Base-by-base conservation (phyloP, 2,329 filamentous ascomycete genomes). In the Fusarium goolgardi region DNA sequence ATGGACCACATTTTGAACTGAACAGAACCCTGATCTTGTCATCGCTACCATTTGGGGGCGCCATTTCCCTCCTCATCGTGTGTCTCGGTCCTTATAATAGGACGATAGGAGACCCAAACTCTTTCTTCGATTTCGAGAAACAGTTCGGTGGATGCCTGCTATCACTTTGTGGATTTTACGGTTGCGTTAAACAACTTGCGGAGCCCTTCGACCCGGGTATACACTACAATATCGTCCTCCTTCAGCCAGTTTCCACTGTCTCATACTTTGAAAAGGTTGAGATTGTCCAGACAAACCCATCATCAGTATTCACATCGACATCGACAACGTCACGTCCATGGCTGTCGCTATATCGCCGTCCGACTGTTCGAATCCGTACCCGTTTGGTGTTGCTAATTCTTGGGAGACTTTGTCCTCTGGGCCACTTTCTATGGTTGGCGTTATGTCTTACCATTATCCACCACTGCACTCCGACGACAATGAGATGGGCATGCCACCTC, bases 401-500 rank as follows among this genome's bases (percentile, higher is more conserved):
- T 68, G 57, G 70, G 55, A 58, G 50, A 55, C 57, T 34, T 39
- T 53, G 29, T 39, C 64, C 32, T 49, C 63, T 39, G 55, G 49
- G 16, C 50, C 63, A 27, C 46, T 37, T 52, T 57, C 63, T 52
- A 72, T 73, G 66, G 63, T 64, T 53, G 56, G 49, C 31, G 52
- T 60, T 67, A 85, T 85, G 82, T 79, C 84, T 66, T 83, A 84
- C 72, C 82, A 83, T 66, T 85, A 85, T 72, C 80, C 82, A 46
- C 76, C 80, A 65, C 78, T 80, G 60, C 78, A 81, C 67, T 77
- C 77, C 54, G 78, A 77, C 73, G 77, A 77, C 72, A 71, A 77
- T 68, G 80, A 81, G 52, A 79, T 82, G 77, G 79, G 80, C 57
- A 75, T 82, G 65, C 74, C 80, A 49, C 75, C 79, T 50, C 78